Percentiles rank a stretch among this genome's conserved stretches.
These are phyloP conservation scores for Hymenoscyphus albidus DNA, from an alignment of 2,329 filamentous ascomycete genomes.

Conservation along the genomic window DNA sequence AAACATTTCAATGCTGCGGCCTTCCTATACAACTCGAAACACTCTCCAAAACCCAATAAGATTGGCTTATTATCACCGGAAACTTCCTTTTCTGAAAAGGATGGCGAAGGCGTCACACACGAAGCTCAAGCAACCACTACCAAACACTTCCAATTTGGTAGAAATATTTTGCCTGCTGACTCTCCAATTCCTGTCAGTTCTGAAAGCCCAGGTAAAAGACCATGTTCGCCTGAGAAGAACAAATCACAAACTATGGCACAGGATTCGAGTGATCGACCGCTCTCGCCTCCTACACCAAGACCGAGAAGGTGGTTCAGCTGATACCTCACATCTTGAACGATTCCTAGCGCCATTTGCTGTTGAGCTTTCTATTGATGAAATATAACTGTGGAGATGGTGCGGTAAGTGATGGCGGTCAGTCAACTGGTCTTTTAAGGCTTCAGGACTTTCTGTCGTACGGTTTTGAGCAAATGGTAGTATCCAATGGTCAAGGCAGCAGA, in stretches of 20 bases:
- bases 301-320: not conserved
- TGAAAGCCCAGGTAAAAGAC: not conserved
- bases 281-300: not conserved
- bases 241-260: not conserved
- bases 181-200: not conserved
- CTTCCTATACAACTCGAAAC: not conserved
- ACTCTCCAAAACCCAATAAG: not conserved
- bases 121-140: not conserved
- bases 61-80: constrained; percentile 1
- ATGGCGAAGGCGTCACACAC: not conserved
- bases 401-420: no score
- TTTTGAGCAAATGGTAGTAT: no score
- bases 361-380: not conserved
- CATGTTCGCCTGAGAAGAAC: not conserved
- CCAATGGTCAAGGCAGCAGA: no score
- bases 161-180: not conserved
- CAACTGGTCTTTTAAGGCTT: no score
- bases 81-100: not conserved
- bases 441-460: no score
- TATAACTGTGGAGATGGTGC: no score
- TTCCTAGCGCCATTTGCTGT: not conserved
- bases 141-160: not conserved
- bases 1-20: not conserved
- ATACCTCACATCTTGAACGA: not conserved
- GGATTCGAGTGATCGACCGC: not conserved